Conservation (phyloP, 139 green algal genomes). For the Penium margaritaceum region DNA sequence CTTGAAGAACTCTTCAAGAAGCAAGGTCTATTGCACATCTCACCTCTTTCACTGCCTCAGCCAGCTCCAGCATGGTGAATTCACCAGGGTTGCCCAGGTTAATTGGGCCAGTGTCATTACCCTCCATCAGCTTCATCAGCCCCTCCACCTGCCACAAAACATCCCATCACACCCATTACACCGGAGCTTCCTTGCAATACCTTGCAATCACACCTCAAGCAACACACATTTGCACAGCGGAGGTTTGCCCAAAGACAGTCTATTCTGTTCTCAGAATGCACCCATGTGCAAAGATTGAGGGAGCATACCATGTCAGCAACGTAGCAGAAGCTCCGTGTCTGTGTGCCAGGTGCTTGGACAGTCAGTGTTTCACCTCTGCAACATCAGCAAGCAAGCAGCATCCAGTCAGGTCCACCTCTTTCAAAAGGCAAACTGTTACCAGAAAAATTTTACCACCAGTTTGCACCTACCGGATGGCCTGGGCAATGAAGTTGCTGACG, state of each 20-base stretch:
- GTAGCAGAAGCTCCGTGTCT: constrained; percentile 97
- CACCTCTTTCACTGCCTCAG: constrained; percentile 37
- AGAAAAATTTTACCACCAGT: no score
- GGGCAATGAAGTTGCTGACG: constrained; percentile 94
- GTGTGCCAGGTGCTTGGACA: constrained; percentile 84
- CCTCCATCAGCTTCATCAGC: constrained; percentile 54
- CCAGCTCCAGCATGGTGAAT: constrained; percentile 48
- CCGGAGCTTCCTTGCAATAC: no score
- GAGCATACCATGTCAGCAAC: constrained; percentile 78
- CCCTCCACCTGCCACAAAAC: constrained; percentile 42
- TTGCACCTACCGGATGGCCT: constrained; percentile 62
- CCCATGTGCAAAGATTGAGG: background rate
- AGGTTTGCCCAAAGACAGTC: no score
- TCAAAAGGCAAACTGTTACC: no score
- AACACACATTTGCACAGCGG: no score
- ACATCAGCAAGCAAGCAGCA: no score
- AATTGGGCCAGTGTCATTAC: constrained; percentile 81
- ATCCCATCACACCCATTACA: background rate
- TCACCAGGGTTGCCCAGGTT: constrained; percentile 92
- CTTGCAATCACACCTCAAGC: no score
- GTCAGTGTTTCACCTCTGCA: constrained; percentile 73
- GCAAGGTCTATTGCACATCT: constrained; percentile 8
- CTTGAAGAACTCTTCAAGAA: background rate
- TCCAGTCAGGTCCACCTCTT: no score
- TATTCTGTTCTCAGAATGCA: no score